phyloP scores from a whole-genome alignment of 345 rosid genomes.

The Mallotus nudiflorus region DNA sequence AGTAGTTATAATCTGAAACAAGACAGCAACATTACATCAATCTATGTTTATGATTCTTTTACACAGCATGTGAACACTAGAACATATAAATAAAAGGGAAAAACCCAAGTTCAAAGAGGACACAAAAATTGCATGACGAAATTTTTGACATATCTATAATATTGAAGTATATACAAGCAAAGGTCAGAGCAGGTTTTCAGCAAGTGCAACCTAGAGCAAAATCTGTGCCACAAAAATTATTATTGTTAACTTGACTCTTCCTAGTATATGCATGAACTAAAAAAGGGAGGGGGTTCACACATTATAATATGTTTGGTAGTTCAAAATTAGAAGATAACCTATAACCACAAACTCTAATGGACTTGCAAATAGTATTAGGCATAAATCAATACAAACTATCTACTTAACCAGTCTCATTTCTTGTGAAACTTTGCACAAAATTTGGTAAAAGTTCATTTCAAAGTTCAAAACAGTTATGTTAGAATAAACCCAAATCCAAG shows the following conservation, averaged over 20 bases:
- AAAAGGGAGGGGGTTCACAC: neutral
- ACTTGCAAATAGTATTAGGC: neutral
- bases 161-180: no score
- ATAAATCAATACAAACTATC: no score
- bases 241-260: neutral
- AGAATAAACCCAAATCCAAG: neutral
- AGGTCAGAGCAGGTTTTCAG: no score
- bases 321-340: neutral
- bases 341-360: neutral
- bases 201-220: neutral
- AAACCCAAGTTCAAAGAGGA: no score
- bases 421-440: no score
- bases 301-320: neutral
- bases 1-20: slow-evolving; percentile 74
- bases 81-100: neutral
- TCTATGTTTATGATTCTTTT: neutral
- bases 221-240: slow-evolving; percentile 4
- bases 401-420: no score
- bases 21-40: neutral
- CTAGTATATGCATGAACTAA: neutral
- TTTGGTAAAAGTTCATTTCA: neutral
- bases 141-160: no score
- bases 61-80: neutral
- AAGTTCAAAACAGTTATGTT: neutral
- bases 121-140: no score